A percentile compares a stretch with the other conserved stretches of the same genome.
These are phyloP conservation scores for Epichloe scottii DNA, from an alignment of 2,329 filamentous ascomycete species.

Conservation along the genomic window DNA sequence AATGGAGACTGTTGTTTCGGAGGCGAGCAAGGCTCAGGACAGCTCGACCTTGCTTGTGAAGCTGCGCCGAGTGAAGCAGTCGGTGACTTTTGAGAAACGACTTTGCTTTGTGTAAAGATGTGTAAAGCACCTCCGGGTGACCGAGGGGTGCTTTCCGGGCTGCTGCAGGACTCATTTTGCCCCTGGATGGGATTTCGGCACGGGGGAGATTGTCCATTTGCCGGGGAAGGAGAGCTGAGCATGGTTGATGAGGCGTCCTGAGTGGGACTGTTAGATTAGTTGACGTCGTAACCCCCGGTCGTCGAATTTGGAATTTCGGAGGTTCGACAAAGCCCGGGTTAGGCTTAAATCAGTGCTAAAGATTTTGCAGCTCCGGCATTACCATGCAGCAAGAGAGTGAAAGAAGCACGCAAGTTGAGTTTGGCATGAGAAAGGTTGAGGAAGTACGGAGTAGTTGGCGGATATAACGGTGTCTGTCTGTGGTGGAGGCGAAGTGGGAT, in stretches of 20 bases:
- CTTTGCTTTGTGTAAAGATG: background rate
- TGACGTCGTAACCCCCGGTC: conserved; percentile 3
- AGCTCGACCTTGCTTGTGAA: background rate
- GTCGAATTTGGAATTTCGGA: background rate
- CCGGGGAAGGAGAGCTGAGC: conserved; percentile 10
- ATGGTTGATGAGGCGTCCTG: conserved; percentile 11
- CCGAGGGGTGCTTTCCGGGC: conserved; percentile 1
- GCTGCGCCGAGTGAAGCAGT: background rate
- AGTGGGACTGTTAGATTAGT: conserved; percentile 9
- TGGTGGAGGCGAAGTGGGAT: background rate
- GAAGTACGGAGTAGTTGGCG: too few relatives aligned
- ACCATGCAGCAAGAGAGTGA: background rate
- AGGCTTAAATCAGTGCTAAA: background rate
- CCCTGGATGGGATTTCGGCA: conserved; percentile 6
- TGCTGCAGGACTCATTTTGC: conserved; percentile 1
- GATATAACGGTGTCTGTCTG: background rate
- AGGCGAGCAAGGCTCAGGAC: background rate
- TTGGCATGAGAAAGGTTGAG: background rate
- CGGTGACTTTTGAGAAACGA: background rate
- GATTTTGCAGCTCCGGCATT: background rate
- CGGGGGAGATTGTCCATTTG: background rate
- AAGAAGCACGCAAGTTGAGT: background rate
- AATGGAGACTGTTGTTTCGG: conserved; percentile 1
- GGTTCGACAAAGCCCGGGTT: background rate
- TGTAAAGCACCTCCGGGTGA: background rate